Evolutionary conservation across 164 flowering plant genomes (phyloP).

Genomic region (Kalanchoe fedtschenkoi): DNA sequence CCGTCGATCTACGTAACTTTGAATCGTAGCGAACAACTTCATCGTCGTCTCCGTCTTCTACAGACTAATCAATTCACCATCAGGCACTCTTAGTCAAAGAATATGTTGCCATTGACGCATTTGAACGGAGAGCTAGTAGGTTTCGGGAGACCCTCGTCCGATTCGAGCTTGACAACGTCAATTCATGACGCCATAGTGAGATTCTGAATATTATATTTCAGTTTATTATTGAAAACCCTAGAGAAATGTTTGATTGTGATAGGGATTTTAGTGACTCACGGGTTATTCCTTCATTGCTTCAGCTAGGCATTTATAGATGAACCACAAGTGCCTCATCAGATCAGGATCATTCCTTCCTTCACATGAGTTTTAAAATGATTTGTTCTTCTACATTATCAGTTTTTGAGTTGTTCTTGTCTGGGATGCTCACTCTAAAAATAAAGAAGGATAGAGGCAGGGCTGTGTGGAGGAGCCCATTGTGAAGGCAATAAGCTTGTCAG

Average conservation of each 20-base stretch:
- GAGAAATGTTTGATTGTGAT: neutral
- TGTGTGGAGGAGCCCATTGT: too few species aligned
- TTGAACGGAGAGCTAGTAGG: slow-evolving; percentile 37
- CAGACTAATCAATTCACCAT: slow-evolving; percentile 8
- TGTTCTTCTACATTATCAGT: too few species aligned
- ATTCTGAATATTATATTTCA: too few species aligned
- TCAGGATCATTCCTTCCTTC: too few species aligned
- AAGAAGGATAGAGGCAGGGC: too few species aligned
- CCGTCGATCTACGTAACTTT: slow-evolving; percentile 31
- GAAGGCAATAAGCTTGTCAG: too few species aligned
- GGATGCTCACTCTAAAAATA: too few species aligned
- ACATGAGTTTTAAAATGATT: too few species aligned
- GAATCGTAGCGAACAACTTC: slow-evolving; percentile 30
- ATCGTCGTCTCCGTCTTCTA: slow-evolving; percentile 41
- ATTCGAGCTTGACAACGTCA: slow-evolving; percentile 43
- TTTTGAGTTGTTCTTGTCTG: too few species aligned
- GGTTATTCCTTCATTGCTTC: slow-evolving; percentile 41
- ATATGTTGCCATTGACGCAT: slow-evolving; percentile 28
- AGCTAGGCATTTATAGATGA: slow-evolving; percentile 40
- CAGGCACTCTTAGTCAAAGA: slow-evolving; percentile 4
- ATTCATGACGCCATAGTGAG: slow-evolving; percentile 55
- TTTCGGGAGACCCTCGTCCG: slow-evolving; percentile 57
- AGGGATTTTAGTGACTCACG: slow-evolving; percentile 18
- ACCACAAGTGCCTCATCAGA: slow-evolving; percentile 42
- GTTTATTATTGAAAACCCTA: neutral